phyloP scores from a whole-genome alignment of 345 rosid species.

The Syzygium grande region DNA sequence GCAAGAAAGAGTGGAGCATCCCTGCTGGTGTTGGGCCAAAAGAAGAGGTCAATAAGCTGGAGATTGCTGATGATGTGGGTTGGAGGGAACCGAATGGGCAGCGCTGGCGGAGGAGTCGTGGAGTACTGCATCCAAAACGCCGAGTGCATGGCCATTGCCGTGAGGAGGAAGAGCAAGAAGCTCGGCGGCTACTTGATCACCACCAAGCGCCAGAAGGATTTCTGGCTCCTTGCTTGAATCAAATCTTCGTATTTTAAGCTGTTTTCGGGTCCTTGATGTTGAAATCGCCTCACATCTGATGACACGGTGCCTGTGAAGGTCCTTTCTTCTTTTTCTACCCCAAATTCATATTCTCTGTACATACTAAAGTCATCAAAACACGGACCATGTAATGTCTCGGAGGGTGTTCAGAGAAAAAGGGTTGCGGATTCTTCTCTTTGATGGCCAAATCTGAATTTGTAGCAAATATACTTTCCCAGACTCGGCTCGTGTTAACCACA shows the following conservation, averaged over 20 bases:
- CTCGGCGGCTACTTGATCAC: constrained; percentile 88
- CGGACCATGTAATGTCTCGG: not conserved
- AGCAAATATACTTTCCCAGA: not conserved
- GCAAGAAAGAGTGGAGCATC: constrained; percentile 58
- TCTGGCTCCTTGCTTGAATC: constrained; percentile 81
- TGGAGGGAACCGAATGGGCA: constrained; percentile 12
- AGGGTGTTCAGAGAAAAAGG: not conserved
- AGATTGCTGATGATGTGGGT: constrained; percentile 80
- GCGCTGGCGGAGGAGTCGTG: constrained; percentile 35
- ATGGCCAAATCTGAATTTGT: not conserved
- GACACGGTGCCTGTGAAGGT: not conserved
- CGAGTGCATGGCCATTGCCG: constrained; percentile 83
- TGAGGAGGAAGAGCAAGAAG: constrained; percentile 71
- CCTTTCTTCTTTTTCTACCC: not conserved
- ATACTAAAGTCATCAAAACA: not conserved
- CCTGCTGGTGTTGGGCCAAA: constrained; percentile 70
- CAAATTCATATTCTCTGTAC: not conserved
- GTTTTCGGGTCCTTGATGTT: not conserved
- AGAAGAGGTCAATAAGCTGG: constrained; percentile 70
- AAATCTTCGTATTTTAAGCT: not conserved
- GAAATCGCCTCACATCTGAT: not conserved
- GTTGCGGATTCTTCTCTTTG: not conserved
- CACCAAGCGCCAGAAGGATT: constrained; percentile 90
- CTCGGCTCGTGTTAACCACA: no score
- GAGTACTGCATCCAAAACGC: constrained; percentile 88